A percentile compares a stretch with the other conserved stretches of the same genome.
Conservation (phyloP, 179 eudicot species). For the Patellifolia procumbens region DNA sequence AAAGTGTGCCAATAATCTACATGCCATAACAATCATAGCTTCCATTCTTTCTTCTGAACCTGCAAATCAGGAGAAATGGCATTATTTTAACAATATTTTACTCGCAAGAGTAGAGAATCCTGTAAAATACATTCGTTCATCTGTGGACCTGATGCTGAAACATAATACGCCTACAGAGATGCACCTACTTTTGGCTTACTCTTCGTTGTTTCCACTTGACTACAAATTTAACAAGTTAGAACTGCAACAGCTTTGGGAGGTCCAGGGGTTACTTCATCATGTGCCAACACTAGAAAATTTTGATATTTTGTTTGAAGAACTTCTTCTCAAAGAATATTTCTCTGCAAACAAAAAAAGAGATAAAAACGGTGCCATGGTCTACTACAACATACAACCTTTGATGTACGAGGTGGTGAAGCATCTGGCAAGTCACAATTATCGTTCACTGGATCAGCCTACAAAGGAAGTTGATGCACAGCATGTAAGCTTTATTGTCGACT, state of each 20-base stretch:
- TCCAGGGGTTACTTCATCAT: slow-evolving; percentile 15
- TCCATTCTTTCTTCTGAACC: no score
- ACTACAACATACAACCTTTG: not conserved
- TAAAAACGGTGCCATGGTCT: not conserved
- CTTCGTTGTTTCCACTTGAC: slow-evolving; percentile 31
- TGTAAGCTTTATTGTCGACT: not conserved
- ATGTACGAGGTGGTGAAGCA: slow-evolving; percentile 9
- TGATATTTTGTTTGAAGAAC: slow-evolving; percentile 10
- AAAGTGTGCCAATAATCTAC: no score
- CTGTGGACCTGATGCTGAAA: slow-evolving; percentile 18
- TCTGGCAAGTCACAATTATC: not conserved
- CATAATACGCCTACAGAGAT: no score
- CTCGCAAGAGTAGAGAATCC: no score
- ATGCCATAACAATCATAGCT: no score
- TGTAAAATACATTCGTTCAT: slow-evolving; percentile 12
- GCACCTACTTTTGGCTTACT: slow-evolving; percentile 33
- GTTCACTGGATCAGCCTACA: not conserved
- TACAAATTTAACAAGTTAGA: not conserved
- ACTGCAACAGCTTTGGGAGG: slow-evolving; percentile 28
- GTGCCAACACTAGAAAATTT: slow-evolving; percentile 6
- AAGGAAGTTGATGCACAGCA: not conserved
- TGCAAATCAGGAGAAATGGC: no score
- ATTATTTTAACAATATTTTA: no score
- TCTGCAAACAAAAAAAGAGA: not conserved
- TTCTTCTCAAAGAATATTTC: slow-evolving; percentile 1